Conservation (phyloP, 73 alveolate genomes). For the Loxodes magnus region DNA sequence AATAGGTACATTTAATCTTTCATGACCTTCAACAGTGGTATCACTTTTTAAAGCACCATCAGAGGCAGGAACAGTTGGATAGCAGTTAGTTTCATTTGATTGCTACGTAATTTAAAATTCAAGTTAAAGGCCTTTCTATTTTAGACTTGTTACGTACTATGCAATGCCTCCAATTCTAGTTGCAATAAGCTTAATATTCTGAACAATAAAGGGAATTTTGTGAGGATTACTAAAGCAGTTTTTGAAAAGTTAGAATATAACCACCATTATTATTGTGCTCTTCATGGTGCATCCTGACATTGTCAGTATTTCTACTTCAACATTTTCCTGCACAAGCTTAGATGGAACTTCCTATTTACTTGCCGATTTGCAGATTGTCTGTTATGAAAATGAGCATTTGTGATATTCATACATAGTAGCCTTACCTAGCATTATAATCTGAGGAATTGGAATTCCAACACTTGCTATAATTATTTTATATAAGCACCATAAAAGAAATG, state of each 20-base stretch:
- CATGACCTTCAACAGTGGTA: constrained; percentile 33
- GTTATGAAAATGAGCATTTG: constrained; percentile 10
- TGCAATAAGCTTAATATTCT: constrained; percentile 2
- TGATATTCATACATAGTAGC: not conserved
- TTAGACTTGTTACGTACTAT: constrained; percentile 8
- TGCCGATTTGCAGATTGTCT: constrained; percentile 1
- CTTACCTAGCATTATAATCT: constrained; percentile 11
- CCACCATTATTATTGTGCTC: not conserved
- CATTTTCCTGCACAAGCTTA: constrained; percentile 3
- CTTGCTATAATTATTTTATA: not conserved
- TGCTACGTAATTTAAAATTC: not conserved
- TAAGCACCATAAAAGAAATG: not conserved
- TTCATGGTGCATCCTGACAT: not conserved
- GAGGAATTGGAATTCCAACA: constrained; percentile 13
- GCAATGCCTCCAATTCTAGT: not conserved
- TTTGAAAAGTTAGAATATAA: not conserved
- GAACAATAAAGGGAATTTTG: not conserved
- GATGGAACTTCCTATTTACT: not conserved
- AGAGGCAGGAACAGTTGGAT: constrained; percentile 18
- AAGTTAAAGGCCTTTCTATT: constrained; percentile 12
- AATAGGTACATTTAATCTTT: constrained; percentile 32
- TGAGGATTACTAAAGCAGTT: not conserved
- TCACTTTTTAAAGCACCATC: constrained; percentile 11
- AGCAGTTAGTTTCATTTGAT: constrained; percentile 21
- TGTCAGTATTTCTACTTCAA: not conserved